These are phyloP conservation scores for Hericium erinaceus DNA, from an alignment of 768 basidiomycete genomes.

Conservation along the genomic window DNA sequence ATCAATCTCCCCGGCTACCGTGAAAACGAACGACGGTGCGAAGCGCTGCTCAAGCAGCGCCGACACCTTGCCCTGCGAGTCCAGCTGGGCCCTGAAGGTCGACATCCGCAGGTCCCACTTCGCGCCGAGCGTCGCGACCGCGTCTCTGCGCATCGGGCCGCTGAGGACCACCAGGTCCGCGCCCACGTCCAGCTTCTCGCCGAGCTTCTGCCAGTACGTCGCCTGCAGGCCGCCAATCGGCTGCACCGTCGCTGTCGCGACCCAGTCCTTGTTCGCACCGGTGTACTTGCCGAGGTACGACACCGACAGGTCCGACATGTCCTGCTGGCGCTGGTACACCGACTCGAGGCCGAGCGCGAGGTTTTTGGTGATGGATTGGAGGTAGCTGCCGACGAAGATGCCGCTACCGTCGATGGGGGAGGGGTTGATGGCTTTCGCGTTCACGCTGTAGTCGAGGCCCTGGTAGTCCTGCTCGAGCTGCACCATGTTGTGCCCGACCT, in stretches of 20 bases:
- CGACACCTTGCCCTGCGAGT: conserved; percentile 91
- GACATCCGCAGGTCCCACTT: conserved; percentile 95
- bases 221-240: conserved; percentile 76
- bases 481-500: conserved; percentile 80
- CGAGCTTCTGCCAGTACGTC: conserved; percentile 94
- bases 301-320: conserved; percentile 57
- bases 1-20: conserved; percentile 95
- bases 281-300: conserved; percentile 81
- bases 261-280: conserved; percentile 68
- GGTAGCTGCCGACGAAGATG: conserved; percentile 84
- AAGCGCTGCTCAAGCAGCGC: conserved; percentile 94
- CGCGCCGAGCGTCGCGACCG: conserved; percentile 86
- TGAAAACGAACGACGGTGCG: conserved; percentile 89
- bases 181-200: conserved; percentile 95
- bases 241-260: conserved; percentile 87
- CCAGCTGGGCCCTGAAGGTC: conserved; percentile 90
- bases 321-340: conserved; percentile 70
- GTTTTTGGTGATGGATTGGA: conserved; percentile 88
- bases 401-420: conserved; percentile 82
- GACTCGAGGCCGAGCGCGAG: conserved; percentile 83
- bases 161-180: conserved; percentile 84
- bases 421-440: conserved; percentile 86
- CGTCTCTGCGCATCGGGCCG: conserved; percentile 75
- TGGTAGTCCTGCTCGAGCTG: conserved; percentile 92
- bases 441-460: conserved; percentile 79